Evolutionary conservation across 2,329 filamentous ascomycete genomes (phyloP), one percentile per base, ranked within the genome.

Genomic region (Amylocarpus encephaloides): DNA sequence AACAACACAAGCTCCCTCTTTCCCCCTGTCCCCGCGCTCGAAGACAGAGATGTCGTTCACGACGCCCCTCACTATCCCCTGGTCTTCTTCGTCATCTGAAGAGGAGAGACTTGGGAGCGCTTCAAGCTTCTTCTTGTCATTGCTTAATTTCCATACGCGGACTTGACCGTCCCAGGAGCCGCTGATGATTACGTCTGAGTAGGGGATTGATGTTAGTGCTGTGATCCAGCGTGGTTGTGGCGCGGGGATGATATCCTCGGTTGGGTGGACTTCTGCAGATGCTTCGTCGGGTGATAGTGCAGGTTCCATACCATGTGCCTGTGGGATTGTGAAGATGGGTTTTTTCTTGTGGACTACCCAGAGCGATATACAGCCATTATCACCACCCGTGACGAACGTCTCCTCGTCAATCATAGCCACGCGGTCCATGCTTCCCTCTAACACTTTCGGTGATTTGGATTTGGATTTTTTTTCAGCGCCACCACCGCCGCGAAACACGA

Each of bases 301-400:
- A 3, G 83, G 80, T 52, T 96, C 90, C 46, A 94, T 72, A 30
- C 93, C 93, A 68, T 98, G 93, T 3, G 92, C 90, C 29, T 88
- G 75, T 2, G 85, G 78, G 40, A 93, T 71, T 2, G 88, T 86
- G 68, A 84, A 86, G 9, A 98, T 75, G 0, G 93, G 86, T 70
- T 97, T 97, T 78, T 98, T 98, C 73, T 95, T 95, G 66, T 91
- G 80, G 18, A 90, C 76, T 53, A 83, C 89, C 92, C 92, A 97
- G 11, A 97, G 78, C 1, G 83, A 85, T 46, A 98, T 74, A 5
- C 85, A 80, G 47, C 93, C 93, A 60, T 93, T 95, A 70, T 98
- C 92, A 51, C 87, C 88, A 18, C 92, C 93, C 0, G 93, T 98
- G 54, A 98, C 83, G 65, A 97, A 98, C 18, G 83, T 85, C 64